Evolutionary conservation across 345 rosid genomes (phyloP), one percentile per base, ranked within the genome.

Genomic region (Camelina hispida): DNA sequence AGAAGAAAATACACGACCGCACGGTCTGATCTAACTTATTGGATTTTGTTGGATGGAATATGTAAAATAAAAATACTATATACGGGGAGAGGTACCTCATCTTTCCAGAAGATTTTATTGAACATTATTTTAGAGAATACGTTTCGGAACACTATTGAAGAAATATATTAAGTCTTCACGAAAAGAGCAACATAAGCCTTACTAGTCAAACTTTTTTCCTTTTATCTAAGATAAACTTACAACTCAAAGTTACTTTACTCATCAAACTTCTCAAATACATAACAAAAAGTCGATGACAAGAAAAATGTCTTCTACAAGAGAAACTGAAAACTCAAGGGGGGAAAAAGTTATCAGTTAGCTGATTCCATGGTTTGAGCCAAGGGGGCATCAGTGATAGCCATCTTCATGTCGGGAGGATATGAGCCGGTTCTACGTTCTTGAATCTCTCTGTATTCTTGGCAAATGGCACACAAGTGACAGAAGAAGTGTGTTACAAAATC

Each of bases 371-470:
- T 68, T 43, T 76, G 74, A 61, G 74, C 74, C n/a, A 17, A 52
- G 8, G 79, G 74, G 30, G 79, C 69, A n/a, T 85, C 64, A 15
- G 93, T 93, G 14, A 82, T 82, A 12, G 84, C 74, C 84, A 82
- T 43, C 20, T 61, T 79, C 38, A 81, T 80, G 76, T 86, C 85
- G 8, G 80, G 62, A 11, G 82, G 68, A 43, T 70, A 44, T 23
- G 82, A 35, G 52, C 81, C 81, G 3, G 75, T 80, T 8, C 83
- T 74, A 74, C 86, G 87, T 69, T 85, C 93, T 20, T 88, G 73
- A 38, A 87, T 87, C 86, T 94, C 96, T 77, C 96, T 84, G 44
- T 86, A 91, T 74, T 91, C 98, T 83, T 94, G 98, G 81, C 97
- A 90, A 76, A 86, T 82, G 34, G 97, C 96, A 68, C 97, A 91